A percentile compares a stretch with the other conserved stretches of the same genome.
Conservation (phyloP, 1,139 yeast genomes). For the Yamadazyma dendronema region DNA sequence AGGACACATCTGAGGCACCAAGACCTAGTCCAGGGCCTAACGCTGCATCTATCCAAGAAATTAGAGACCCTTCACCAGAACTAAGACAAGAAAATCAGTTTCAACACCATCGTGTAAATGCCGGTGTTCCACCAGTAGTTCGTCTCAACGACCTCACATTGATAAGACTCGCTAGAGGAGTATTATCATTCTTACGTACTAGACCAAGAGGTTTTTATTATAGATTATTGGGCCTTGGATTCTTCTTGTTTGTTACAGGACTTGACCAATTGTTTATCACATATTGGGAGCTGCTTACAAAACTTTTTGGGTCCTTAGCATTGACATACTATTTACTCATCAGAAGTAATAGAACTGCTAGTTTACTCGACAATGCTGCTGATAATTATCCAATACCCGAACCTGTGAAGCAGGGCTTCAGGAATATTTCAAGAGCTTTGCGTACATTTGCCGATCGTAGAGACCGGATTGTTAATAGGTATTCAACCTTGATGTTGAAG, state of each 20-base stretch:
- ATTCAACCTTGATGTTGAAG: slow-evolving; percentile 13
- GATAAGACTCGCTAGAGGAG: not conserved
- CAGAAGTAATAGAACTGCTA: not conserved
- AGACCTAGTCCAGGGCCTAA: not conserved
- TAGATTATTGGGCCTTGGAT: not conserved
- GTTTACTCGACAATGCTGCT: not conserved
- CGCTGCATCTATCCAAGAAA: slow-evolving; percentile 1
- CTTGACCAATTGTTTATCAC: not conserved
- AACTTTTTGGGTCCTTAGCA: not conserved
- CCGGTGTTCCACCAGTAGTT: not conserved
- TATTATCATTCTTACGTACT: not conserved
- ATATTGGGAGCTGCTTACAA: not conserved
- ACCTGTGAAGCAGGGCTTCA: not conserved
- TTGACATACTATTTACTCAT: not conserved
- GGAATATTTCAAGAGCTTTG: not conserved
- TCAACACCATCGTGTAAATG: no score
- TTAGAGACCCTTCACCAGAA: no score
- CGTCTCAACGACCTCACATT: not conserved
- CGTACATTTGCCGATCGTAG: not conserved
- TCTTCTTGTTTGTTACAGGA: not conserved
- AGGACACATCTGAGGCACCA: no score
- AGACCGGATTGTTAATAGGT: not conserved
- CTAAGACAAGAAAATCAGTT: no score
- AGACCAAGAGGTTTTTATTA: not conserved
- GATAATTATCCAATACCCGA: not conserved